Percentiles rank a stretch among this genome's conserved stretches.
Conservation (phyloP, 176 grass and related monocot genomes). For the Dactylis glomerata region DNA sequence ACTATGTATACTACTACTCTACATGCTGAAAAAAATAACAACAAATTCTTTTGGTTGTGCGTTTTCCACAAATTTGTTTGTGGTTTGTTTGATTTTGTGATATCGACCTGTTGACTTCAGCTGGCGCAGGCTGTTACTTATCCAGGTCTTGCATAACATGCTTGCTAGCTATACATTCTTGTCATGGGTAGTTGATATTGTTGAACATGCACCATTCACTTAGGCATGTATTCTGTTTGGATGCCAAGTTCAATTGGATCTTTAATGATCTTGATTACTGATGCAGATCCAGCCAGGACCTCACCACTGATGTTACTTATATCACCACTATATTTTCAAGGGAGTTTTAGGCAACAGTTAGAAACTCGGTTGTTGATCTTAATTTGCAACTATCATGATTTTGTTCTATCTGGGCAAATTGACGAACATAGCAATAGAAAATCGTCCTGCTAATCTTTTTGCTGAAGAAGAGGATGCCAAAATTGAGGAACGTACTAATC, state of each 20-base stretch:
- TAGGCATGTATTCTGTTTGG: neutral
- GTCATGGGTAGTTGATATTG: neutral
- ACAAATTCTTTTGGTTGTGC: neutral
- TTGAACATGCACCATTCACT: neutral
- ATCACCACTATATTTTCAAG: neutral
- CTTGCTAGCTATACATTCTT: neutral
- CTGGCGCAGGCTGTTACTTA: neutral
- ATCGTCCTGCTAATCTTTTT: too few species aligned
- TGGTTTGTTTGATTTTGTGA: neutral
- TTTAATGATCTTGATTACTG: neutral
- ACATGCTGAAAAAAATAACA: neutral
- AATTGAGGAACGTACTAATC: neutral
- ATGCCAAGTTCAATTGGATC: neutral
- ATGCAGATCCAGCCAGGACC: neutral
- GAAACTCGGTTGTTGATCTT: too few species aligned
- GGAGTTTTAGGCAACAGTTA: neutral
- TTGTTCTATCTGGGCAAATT: too few species aligned
- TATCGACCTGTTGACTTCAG: neutral
- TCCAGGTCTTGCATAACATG: neutral
- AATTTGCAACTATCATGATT: too few species aligned
- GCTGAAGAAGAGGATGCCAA: too few species aligned
- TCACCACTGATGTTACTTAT: neutral
- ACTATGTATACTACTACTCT: neutral
- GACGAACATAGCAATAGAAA: too few species aligned
- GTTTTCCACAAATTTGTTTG: neutral